These are phyloP conservation scores for Lodderomyces elongisporus DNA, from an alignment of 1,139 yeast species.

Conservation along the genomic window DNA sequence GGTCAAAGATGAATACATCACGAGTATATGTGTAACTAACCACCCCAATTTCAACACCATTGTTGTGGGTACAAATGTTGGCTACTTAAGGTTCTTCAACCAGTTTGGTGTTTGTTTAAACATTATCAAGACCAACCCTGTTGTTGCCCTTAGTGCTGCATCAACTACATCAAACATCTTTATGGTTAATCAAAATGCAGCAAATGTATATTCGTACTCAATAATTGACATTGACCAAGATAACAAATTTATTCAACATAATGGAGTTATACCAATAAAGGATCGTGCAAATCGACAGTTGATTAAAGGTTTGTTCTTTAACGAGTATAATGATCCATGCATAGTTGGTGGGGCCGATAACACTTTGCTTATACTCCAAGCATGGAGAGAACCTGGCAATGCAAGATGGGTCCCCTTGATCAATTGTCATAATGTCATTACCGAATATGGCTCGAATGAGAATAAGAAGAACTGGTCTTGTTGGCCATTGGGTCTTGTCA, in stretches of 20 bases:
- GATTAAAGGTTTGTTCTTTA: conserved; percentile 71
- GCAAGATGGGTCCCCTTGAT: conserved; percentile 88
- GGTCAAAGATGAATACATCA: conserved; percentile 29
- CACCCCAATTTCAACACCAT: conserved; percentile 24
- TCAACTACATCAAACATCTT: conserved; percentile 30
- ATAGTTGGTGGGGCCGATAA: conserved; percentile 69
- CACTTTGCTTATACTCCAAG: conserved; percentile 59
- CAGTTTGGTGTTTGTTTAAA: conserved; percentile 38
- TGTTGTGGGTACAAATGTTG: conserved; percentile 39
- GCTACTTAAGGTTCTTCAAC: conserved; percentile 39
- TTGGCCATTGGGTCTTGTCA: conserved; percentile 85
- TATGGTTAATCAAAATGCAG: conserved; percentile 27
- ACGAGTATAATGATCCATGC: conserved; percentile 84
- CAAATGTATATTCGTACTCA: conserved; percentile 31
- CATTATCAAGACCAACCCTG: conserved; percentile 35
- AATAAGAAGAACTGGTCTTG: conserved; percentile 52
- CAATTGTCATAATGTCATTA: conserved; percentile 56
- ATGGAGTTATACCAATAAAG: conserved; percentile 34
- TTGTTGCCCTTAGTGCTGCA: conserved; percentile 31
- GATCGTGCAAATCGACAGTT: conserved; percentile 16
- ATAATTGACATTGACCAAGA: conserved; percentile 34
- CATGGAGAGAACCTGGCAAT: conserved; percentile 75
- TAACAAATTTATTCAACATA: conserved; percentile 38
- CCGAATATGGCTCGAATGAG: conserved; percentile 45
- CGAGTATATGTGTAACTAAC: conserved; percentile 29